A percentile compares a stretch with the other conserved stretches of the same genome.
Conservation (phyloP, 2,329 filamentous ascomycete genomes). For the Aspergillus japonicus region DNA sequence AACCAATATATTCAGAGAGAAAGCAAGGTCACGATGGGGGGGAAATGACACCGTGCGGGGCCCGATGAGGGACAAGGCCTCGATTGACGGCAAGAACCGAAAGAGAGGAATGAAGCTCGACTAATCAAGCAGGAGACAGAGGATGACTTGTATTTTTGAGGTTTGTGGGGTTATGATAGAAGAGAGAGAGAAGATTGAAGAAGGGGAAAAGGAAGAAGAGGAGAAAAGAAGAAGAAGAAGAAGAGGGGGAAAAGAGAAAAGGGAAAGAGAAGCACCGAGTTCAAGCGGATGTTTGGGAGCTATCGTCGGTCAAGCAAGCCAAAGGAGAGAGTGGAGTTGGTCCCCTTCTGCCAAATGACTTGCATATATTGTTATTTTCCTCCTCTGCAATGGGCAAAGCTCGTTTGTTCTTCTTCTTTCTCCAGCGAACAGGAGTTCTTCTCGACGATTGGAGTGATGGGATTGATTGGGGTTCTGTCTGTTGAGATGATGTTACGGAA, state of each 20-base stretch:
- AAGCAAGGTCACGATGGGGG: conserved; percentile 4
- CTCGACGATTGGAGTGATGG: conserved; percentile 8
- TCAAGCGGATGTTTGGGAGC: conserved; percentile 21
- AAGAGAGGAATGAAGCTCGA: conserved; percentile 22
- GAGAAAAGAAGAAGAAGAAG: conserved; percentile 5
- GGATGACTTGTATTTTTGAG: not conserved
- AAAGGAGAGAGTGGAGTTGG: conserved; percentile 5
- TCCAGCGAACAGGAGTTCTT: not conserved
- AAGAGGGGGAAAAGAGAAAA: not conserved
- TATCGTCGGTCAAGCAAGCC: conserved; percentile 18
- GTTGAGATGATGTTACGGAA: conserved; percentile 11
- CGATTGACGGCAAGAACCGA: conserved; percentile 13
- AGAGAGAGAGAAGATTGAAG: not conserved
- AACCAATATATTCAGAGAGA: conserved; percentile 18
- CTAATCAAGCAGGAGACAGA: conserved; percentile 10
- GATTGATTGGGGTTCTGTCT: not conserved
- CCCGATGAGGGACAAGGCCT: conserved; percentile 9
- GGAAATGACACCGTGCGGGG: conserved; percentile 6
- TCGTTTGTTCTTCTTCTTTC: conserved; percentile 1
- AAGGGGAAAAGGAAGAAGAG: conserved; percentile 13
- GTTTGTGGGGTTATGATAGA: not conserved
- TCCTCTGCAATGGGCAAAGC: conserved; percentile 2
- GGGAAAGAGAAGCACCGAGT: conserved; percentile 17
- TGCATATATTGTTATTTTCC: conserved; percentile 6
- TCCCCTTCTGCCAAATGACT: not conserved